Base-by-base conservation (phyloP, 805 yeast species). In the Saccharomycopsis fodiens region DNA sequence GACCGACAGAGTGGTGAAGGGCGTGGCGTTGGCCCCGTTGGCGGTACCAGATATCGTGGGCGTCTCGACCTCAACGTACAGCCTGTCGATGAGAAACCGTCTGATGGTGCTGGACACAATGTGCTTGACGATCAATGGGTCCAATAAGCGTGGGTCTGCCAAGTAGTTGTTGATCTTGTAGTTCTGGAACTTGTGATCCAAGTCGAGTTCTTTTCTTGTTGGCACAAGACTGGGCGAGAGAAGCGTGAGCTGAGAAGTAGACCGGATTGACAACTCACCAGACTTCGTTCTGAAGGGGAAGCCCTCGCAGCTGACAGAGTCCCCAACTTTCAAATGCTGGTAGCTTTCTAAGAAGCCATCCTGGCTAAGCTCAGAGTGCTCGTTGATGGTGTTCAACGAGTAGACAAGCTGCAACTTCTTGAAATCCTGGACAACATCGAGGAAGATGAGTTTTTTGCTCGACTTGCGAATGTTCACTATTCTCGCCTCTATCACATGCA, bases 21-120 rank as follows among this genome's bases (percentile, higher is more conserved):
- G 96, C n/a, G 74, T 73, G 0, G 98, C 97, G 55, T 80, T 79
- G 3, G 99, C 98, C 2, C 98, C 98, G 15, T 87, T 85, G 0
- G 88, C 76, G 1, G 80, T 78, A 4, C 67, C 56, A 0, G 87
- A 75, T 10, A 93, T 62, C 1, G 88, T 74, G 0, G 99, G 99
- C 0, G 99, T 93, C 42, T 82, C 84, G 0, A 93, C 95, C 59
- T 88, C 96, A 2, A 85, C 51, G 53, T 88, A 93, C 1, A 68
- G 77, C 0, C 57, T 54, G 35, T 70, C 68, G 13, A 41, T 34
- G 17, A 91, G 69, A 54, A 76, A 88, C 1, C 57, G 51, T 19
- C 96, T 65, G 3, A 91, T 66, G 1, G 70, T 59, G 8, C 68
- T 66, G 2, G 81, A 67, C 1, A 88, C 65, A n/a, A 64, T 56